Evolutionary conservation across 225 moss, liverwort and hornwort species (phyloP).

Genomic region (Polytrichum commune): DNA sequence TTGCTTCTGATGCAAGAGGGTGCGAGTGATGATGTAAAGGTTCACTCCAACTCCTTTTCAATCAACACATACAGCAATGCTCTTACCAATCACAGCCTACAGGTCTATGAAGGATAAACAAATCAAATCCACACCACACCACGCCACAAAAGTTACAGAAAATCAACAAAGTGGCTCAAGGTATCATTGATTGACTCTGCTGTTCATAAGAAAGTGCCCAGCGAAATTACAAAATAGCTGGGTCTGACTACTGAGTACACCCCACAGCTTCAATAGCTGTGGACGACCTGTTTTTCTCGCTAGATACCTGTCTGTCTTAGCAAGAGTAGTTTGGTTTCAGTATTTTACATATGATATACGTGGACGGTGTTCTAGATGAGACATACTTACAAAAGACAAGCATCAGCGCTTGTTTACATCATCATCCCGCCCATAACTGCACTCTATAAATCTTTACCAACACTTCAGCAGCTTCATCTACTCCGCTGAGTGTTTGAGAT

Average conservation of each 20-base stretch:
- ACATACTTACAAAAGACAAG: neutral
- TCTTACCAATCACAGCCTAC: too few relatives aligned
- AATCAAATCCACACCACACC: too few relatives aligned
- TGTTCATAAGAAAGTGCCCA: slow-evolving; percentile 1
- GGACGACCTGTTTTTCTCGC: neutral
- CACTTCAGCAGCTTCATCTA: too few relatives aligned
- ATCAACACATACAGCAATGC: neutral
- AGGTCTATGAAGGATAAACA: too few relatives aligned
- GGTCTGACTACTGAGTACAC: neutral
- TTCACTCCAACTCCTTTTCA: slow-evolving; percentile 3
- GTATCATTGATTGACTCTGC: neutral
- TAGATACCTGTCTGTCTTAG: neutral
- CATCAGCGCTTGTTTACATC: too few relatives aligned
- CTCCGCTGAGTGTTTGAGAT: too few relatives aligned
- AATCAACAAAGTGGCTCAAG: too few relatives aligned
- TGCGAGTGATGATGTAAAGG: neutral
- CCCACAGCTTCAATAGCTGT: neutral
- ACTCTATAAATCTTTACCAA: too few relatives aligned
- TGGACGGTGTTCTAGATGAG: neutral
- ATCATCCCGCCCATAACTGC: too few relatives aligned
- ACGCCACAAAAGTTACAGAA: too few relatives aligned
- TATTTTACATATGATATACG: neutral
- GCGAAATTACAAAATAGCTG: neutral
- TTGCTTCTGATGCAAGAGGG: slow-evolving; percentile 1
- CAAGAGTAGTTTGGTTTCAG: neutral